Evolutionary conservation across 306 rosid species (phyloP), one percentile per base, ranked within the genome.

Genomic region (Crotalaria pallida): DNA sequence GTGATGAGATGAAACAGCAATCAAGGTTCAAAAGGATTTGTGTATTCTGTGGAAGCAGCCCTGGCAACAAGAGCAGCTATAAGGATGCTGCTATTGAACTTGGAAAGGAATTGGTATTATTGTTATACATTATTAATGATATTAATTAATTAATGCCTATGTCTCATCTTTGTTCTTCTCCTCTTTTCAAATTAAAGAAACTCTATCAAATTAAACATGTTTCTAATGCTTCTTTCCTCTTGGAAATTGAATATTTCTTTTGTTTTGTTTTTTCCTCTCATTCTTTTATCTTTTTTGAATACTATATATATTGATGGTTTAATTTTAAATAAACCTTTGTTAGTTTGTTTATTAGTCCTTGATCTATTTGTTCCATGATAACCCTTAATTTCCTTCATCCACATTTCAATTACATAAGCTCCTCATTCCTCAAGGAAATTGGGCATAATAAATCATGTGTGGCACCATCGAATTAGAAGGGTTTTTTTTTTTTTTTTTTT

Each of bases 1-100:
- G 11, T 13, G 83, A 84, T 13, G 83, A 84, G 52, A 67, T 78
- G 67, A 78, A 74, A 44, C 69, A 74, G 38, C 69, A 45, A 75
- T 81, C 92, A 4, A 84, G 74, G 38, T 89, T 89, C 87, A 84
- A 83, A 71, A 86, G 84, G 82, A 75, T 89, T 34, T 86, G 96
- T 81, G 96, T 89, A 9, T 89, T 89, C 65, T 89, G 96, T 77
- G 96, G 92, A 1, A 89, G 96, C 48, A 89, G 96, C 73, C 85
- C 89, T 0, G 92, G 96, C 36, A 89, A 86, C 64, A 89, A 89
- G 72, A 83, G 45, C 53, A 79, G 63, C 57, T 89, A 89, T 59
- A 83, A 80, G 71, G 96, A 89, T 36, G 90, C 96, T 72, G 92
- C 96, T 74, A 84, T 89, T 76, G 90, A 86, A 71, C 96, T 89